These are phyloP conservation scores for Cyberlindnera japonica DNA, from an alignment of 805 yeast genomes.

Conservation along the genomic window DNA sequence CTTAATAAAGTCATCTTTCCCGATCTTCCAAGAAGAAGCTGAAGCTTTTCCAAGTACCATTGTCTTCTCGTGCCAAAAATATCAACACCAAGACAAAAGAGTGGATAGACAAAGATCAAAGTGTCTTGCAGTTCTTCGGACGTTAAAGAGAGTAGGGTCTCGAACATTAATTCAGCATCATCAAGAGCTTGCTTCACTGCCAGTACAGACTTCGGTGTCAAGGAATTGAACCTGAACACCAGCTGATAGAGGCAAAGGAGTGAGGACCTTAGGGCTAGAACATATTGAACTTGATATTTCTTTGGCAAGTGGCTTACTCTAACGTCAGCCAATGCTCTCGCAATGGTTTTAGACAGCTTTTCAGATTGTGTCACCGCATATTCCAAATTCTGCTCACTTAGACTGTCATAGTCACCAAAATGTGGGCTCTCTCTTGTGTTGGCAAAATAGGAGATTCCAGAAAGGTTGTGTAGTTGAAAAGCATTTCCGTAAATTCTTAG, in stretches of 20 bases:
- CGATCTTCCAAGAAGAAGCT: conserved; percentile 4
- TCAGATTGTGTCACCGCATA: conserved; percentile 8
- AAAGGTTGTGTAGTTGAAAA: conserved; percentile 15
- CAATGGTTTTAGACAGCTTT: conserved; percentile 2
- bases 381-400: conserved; percentile 9
- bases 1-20: conserved; percentile 4
- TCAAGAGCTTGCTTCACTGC: conserved; percentile 4
- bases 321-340: neutral
- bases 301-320: neutral
- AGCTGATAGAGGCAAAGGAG: conserved; percentile 13
- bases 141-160: neutral
- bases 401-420: conserved; percentile 9
- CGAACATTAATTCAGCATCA: conserved; percentile 7
- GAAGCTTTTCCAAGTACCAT: conserved; percentile 7
- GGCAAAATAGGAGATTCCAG: conserved; percentile 14
- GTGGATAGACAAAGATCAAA: conserved; percentile 6
- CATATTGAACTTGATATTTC: conserved; percentile 10
- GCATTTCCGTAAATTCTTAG: conserved; percentile 11
- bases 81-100: conserved; percentile 10
- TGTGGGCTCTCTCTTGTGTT: conserved; percentile 8
- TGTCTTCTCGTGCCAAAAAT: conserved; percentile 4
- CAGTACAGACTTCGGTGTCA: conserved; percentile 16
- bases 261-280: conserved; percentile 6
- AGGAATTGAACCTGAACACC: conserved; percentile 14
- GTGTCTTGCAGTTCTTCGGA: conserved; percentile 1